phyloP scores from a whole-genome alignment of 2,329 filamentous ascomycete genomes.

The Ceratocystiopsis brevicomis region DNA sequence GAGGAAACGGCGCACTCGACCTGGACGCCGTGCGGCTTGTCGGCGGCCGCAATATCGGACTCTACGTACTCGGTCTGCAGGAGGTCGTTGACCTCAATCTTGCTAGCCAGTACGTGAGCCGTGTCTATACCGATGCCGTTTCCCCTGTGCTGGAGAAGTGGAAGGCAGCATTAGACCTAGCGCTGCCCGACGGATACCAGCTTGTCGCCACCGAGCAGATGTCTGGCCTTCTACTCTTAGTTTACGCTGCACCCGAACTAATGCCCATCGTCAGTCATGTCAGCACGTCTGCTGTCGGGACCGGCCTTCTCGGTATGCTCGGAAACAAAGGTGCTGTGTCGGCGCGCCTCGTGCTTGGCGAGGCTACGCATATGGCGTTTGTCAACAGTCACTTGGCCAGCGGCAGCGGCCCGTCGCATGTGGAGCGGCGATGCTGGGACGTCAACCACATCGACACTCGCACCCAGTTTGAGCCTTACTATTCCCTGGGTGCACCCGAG shows the following conservation, averaged over 20 bases:
- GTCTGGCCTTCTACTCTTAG: constrained; percentile 62
- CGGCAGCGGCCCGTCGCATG: constrained; percentile 54
- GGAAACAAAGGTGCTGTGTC: constrained; percentile 89
- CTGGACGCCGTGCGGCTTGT: constrained; percentile 24
- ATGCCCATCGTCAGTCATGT: constrained; percentile 59
- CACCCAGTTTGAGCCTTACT: constrained; percentile 60
- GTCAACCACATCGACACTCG: constrained; percentile 57
- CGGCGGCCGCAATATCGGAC: constrained; percentile 51
- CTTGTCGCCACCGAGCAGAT: constrained; percentile 69
- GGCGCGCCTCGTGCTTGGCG: constrained; percentile 66
- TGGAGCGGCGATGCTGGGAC: constrained; percentile 85
- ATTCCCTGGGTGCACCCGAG: constrained; percentile 39
- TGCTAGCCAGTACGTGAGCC: constrained; percentile 56
- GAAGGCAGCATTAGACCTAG: constrained; percentile 56
- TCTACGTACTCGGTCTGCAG: constrained; percentile 82
- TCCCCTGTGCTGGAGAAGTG: constrained; percentile 46
- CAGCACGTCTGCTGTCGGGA: constrained; percentile 68
- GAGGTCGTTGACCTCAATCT: constrained; percentile 78
- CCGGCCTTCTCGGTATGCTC: constrained; percentile 78
- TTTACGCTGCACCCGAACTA: constrained; percentile 69
- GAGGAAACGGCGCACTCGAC: constrained; percentile 16
- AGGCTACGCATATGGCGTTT: constrained; percentile 77
- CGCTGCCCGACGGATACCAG: constrained; percentile 58
- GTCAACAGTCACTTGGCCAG: constrained; percentile 84
- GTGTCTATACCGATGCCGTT: constrained; percentile 51